Percentiles rank a stretch among this genome's conserved stretches.
phyloP scores from a whole-genome alignment of 78 protist genomes.

The Mastigamoeba balamuthi region DNA sequence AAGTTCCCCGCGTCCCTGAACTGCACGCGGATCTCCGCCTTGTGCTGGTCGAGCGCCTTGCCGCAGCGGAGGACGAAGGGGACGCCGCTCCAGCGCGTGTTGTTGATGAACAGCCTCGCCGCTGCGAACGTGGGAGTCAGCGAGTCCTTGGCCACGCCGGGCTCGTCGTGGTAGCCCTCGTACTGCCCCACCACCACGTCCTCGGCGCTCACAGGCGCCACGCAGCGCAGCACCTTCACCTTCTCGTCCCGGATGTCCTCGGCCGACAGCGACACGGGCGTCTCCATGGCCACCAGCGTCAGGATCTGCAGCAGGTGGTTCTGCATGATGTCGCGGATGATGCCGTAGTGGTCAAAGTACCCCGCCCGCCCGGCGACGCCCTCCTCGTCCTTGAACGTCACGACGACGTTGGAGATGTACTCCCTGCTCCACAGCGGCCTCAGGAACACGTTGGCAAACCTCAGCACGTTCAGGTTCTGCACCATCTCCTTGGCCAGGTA shows the following conservation, averaged over 20 bases:
- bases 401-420: conserved; percentile 53
- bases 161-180: conserved; percentile 53
- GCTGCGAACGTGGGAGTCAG: conserved; percentile 81
- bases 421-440: conserved; percentile 77
- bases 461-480: conserved; percentile 70
- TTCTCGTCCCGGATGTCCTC: conserved; percentile 76
- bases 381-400: conserved; percentile 85
- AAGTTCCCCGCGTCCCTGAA: conserved; percentile 53
- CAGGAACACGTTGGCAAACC: conserved; percentile 81
- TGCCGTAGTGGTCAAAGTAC: conserved; percentile 90
- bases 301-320: conserved; percentile 89
- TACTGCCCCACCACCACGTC: conserved; percentile 78
- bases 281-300: conserved; percentile 90
- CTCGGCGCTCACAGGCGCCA: conserved; percentile 18
- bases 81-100: conserved; percentile 94
- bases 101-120: conserved; percentile 60
- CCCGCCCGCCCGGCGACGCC: conserved; percentile 91
- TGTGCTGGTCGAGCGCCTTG: conserved; percentile 57
- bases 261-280: conserved; percentile 63
- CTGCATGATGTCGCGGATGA: conserved; percentile 90
- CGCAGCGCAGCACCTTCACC: conserved; percentile 53
- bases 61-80: conserved; percentile 90
- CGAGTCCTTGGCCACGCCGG: conserved; percentile 71
- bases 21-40: conserved; percentile 85
- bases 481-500: conserved; percentile 93